Evolutionary conservation across 257 asterid genomes (phyloP), one percentile per base, ranked within the genome.

Genomic region (Paraleonurus japonicus): DNA sequence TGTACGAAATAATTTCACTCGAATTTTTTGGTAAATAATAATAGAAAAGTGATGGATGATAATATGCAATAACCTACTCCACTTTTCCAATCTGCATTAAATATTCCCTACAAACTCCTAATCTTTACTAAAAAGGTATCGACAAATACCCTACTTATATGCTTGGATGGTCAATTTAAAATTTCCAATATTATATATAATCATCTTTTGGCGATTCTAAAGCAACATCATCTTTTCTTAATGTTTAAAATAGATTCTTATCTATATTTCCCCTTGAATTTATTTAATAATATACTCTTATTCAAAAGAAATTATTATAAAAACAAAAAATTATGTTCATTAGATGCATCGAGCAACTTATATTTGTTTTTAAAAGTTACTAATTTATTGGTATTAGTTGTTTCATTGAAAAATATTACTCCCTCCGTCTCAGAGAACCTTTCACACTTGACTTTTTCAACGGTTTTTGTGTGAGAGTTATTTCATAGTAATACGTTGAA

Each of bases 71-170:
- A 37, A 41, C 69, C 22, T 22, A 61, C 37, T 41, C 76, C 59
- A 51, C 5, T 26, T 50, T 50, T 50, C 12, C 57, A 19, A 16
- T 47, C 60, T 53, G 60, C 15, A 53, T 19, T 19, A 53, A 53
- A n/a, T n/a, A n/a, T 53, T 53, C 28, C 60, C 28, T 19, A 20
- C 8, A 17, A 53, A 53, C 15, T 53, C 39, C 57, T 61, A 37
- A 48, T 37, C 77, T 83, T 79, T 81, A 41, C 20, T 43, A 77
- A 83, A 83, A 78, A 23, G 53, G 23, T 59, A 71, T 73, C 81
- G 83, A 80, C 86, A 83, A 80, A 72, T 47, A 5, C 54, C 79
- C 84, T 60, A 75, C 76, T 87, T 81, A 79, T 82, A 82, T 77
- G 78, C 83, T 71, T 71, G 41, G 3, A 76, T 3, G 60, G 20